These are phyloP conservation scores for Remersonia thermophila DNA, from an alignment of 2,329 filamentous ascomycete species.

Conservation along the genomic window DNA sequence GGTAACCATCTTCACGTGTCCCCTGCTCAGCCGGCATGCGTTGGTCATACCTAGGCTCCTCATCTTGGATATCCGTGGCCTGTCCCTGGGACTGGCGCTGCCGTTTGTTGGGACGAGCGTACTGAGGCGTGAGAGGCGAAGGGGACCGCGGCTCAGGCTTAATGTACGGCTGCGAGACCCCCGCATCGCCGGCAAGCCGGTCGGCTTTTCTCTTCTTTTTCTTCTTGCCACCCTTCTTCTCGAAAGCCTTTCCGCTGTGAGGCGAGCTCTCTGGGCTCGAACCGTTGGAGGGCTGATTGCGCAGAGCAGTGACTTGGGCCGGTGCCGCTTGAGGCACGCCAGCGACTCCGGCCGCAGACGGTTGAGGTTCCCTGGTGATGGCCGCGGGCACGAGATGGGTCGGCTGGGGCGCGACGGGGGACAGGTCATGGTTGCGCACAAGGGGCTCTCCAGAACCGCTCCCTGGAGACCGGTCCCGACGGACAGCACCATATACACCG, in stretches of 20 bases:
- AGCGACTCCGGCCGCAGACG: conserved; percentile 21
- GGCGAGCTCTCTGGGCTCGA: conserved; percentile 52
- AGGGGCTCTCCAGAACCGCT: conserved; percentile 44
- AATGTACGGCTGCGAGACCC: conserved; percentile 40
- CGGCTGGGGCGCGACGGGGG: conserved; percentile 63
- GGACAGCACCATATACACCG: conserved; percentile 24
- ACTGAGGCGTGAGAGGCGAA: conserved; percentile 43
- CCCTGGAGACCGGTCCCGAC: conserved; percentile 28
- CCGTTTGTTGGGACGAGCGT: conserved; percentile 44
- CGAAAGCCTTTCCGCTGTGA: conserved; percentile 34
- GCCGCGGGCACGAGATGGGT: conserved; percentile 53
- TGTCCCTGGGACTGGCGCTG: conserved; percentile 36
- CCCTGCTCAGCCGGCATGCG: not conserved
- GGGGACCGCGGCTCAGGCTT: conserved; percentile 54
- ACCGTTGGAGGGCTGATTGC: conserved; percentile 33
- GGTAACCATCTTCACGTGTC: conserved; percentile 21
- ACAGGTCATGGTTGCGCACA: conserved; percentile 60
- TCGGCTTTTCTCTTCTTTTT: conserved; percentile 43
- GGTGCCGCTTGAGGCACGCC: conserved; percentile 29
- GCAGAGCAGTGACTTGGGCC: conserved; percentile 45
- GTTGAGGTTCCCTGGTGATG: conserved; percentile 27
- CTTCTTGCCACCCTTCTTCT: conserved; percentile 39
- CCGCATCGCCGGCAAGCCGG: conserved; percentile 31
- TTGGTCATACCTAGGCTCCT: conserved; percentile 33
- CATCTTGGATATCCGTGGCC: conserved; percentile 24